Base-by-base conservation (phyloP, 441 rosid species). In the Adansonia madagascariensis region DNA sequence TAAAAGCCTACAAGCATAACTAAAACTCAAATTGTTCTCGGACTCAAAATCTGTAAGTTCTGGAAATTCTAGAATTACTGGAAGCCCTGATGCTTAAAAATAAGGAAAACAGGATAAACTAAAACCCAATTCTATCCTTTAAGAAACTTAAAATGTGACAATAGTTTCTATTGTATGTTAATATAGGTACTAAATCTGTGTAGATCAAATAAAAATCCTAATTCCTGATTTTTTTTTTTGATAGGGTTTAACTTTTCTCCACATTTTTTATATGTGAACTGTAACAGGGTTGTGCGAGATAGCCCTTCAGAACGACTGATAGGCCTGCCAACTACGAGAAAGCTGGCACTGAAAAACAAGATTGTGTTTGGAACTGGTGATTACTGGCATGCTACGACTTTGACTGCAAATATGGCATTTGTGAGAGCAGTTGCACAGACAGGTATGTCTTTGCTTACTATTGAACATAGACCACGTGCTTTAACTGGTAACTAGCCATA, bases 351-450 rank as follows among this genome's bases (percentile, higher is more conserved):
- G 88, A 91, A 92, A 86, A 96, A 88, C 89, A 94, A 91, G 85
- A 79, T 86, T 50, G 90, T 89, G 75, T 95, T 89, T 75, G 99
- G 99, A 74, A 92, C 98, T 46, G 97, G 97, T 61, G 97, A 94
- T 85, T 76, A 77, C 75, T 91, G 95, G 95, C 87, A 76, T 78
- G 90, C 94, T 4, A 89, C 94, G 0, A 94, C 98, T 47, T 85
- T 92, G 85, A 95, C 97, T 22, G 97, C 99, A 71, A 95, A 95
- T 82, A 87, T 86, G 91, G 94, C 90, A 56, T 94, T 95, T 86
- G 91, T 88, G 67, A 87, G 98, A 90, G 97, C 98, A 53, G 90
- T 94, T 81, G 86, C 95, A 63, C 99, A 95, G 88, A 88, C 94
- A 8, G 99, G 94, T 79, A 90, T 95, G 95, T 91, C 97, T 44